A percentile compares a stretch with the other conserved stretches of the same genome.
These are phyloP conservation scores for Rosellinia necatrix DNA, from an alignment of 2,329 filamentous ascomycete genomes.

Conservation along the genomic window DNA sequence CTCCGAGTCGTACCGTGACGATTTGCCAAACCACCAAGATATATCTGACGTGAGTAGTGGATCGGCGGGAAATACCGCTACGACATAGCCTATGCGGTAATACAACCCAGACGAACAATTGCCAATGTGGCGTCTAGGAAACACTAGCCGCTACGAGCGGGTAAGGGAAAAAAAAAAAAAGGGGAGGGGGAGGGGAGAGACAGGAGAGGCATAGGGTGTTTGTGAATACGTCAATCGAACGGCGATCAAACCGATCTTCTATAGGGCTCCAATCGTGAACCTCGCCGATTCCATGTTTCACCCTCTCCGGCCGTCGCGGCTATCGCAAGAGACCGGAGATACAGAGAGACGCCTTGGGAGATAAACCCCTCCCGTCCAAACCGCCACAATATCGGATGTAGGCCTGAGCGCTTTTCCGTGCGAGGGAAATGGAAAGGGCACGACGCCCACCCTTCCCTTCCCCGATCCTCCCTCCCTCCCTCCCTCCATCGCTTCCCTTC, in stretches of 20 bases:
- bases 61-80: conserved; percentile 8
- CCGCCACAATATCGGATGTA: neutral
- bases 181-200: too few species aligned
- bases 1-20: conserved; percentile 1
- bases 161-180: conserved; percentile 19
- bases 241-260: neutral
- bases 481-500: too few species aligned
- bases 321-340: too few species aligned
- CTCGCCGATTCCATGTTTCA: conserved; percentile 3
- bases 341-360: neutral
- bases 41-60: neutral
- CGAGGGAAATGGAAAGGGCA: neutral
- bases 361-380: neutral
- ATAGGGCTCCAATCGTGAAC: neutral
- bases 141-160: conserved; percentile 19
- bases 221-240: neutral
- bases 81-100: conserved; percentile 10
- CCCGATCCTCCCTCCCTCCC: too few species aligned
- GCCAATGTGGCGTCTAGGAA: conserved; percentile 22
- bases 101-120: conserved; percentile 15
- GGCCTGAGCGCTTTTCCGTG: neutral
- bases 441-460: too few species aligned
- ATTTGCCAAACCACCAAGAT: neutral
- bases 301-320: neutral
- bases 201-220: neutral